phyloP scores from a whole-genome alignment of 2,329 filamentous ascomycete species.

The Aspergillaceae sp. region DNA sequence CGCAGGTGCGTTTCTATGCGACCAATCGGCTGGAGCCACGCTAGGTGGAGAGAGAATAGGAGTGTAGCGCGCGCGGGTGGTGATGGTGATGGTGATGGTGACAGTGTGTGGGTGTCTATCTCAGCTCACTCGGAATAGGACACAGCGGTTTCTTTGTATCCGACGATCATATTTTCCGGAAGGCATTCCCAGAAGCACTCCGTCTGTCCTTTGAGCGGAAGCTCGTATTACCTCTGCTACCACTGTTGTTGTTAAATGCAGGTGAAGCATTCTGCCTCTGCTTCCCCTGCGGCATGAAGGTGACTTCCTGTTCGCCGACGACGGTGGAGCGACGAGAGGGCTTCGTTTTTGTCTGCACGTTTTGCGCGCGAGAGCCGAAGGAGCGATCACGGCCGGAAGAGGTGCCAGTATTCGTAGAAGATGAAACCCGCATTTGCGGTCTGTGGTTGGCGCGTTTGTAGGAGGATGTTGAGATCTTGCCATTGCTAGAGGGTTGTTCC shows the following conservation, averaged over 20 bases:
- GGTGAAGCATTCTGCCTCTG: slow-evolving; percentile 17
- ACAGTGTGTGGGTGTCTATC: too few relatives aligned
- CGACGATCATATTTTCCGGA: slow-evolving; percentile 35
- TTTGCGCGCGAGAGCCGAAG: slow-evolving; percentile 50
- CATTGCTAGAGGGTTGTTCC: slow-evolving; percentile 15
- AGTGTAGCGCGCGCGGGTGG: too few relatives aligned
- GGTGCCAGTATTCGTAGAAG: slow-evolving; percentile 36
- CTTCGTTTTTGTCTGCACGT: slow-evolving; percentile 30
- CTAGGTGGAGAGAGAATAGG: too few relatives aligned
- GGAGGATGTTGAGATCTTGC: slow-evolving; percentile 45
- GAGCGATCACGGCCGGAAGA: slow-evolving; percentile 42
- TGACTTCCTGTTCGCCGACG: slow-evolving; percentile 49
- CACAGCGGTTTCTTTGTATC: too few relatives aligned
- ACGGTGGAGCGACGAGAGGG: slow-evolving; percentile 25
- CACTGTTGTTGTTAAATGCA: slow-evolving; percentile 10
- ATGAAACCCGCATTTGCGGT: slow-evolving; percentile 51
- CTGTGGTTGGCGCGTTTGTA: slow-evolving; percentile 48
- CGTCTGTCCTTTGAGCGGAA: slow-evolving; percentile 36
- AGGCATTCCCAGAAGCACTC: slow-evolving; percentile 43
- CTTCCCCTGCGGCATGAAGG: slow-evolving; percentile 49
- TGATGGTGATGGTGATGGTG: too few relatives aligned
- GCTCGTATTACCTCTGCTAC: slow-evolving; percentile 4
- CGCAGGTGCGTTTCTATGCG: too few relatives aligned
- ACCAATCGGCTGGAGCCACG: too few relatives aligned
- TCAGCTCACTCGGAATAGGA: too few relatives aligned